Base-by-base conservation (phyloP, 2,329 filamentous ascomycete genomes). In the Keithomyces neogunnii region DNA sequence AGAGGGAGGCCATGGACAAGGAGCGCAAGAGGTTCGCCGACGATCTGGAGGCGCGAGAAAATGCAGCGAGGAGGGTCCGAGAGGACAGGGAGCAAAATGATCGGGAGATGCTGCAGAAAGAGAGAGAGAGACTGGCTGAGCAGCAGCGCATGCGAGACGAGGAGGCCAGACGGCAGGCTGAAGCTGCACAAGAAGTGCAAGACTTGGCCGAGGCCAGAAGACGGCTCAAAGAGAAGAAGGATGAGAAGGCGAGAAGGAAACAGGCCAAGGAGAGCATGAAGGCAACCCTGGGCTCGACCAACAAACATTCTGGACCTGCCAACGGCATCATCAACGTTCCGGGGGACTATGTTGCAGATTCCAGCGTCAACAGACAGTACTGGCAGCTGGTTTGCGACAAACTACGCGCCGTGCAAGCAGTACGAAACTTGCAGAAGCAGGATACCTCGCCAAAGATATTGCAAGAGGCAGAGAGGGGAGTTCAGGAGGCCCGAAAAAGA, bases 1-100 rank as follows among this genome's bases (percentile, higher is more conserved):
- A 90, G 68, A 78, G 85, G 60, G 84, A 87, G 48, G 75, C 85
- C 55, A 86, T 95, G 69, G 84, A 88, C 60, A 82, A 82, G 46
- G 80, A 84, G 67, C 76, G 86, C 59, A 75, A 87, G 63, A 78
- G 82, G 59, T 87, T 95, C 79, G 87, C 88, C 57, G 89, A 95
- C 62, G 90, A 96, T 63, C 72, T 97, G 48, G 90, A 96, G 69
- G 78, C 81, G 30, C 75, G 87, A 26, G 92, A 96, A 67, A 73
- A 79, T 32, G 83, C 84, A 3, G 73, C 82, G 48, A 84, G 81
- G 63, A 71, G 80, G 43, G 72, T 81, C 54, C 77, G 77, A 69
- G 77, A 73, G 35, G 77, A 68, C 10, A 69, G 68, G 50, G 67
- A 72, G 45, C 64, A 70, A 50, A 56, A 55, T 7, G 61, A 64